These are phyloP conservation scores for Starmerella bacillaris DNA, from an alignment of 805 yeast species.

Conservation along the genomic window DNA sequence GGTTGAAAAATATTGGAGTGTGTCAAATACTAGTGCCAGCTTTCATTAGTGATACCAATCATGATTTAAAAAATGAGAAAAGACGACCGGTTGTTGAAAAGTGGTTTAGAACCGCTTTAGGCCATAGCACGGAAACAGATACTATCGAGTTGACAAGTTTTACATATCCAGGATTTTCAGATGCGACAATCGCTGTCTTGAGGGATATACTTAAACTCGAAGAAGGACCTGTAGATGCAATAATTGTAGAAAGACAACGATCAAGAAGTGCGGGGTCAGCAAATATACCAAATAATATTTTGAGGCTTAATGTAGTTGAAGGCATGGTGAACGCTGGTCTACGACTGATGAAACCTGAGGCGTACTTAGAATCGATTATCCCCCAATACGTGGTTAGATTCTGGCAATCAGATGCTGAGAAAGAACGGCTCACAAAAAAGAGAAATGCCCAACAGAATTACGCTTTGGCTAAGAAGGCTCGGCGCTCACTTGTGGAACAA, in stretches of 20 bases:
- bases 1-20: slow-evolving; percentile 21
- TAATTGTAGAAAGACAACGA: slow-evolving; percentile 41
- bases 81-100: slow-evolving; percentile 4
- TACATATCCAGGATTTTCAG: slow-evolving; percentile 19
- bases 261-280: slow-evolving; percentile 32
- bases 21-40: slow-evolving; percentile 12
- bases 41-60: slow-evolving; percentile 1
- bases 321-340: slow-evolving; percentile 28
- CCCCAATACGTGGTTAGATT: slow-evolving; percentile 17
- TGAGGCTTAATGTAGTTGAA: slow-evolving; percentile 38
- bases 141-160: too few relatives aligned
- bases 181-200: slow-evolving; percentile 14
- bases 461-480: slow-evolving; percentile 15
- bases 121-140: slow-evolving; percentile 7
- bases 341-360: slow-evolving; percentile 5
- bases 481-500: slow-evolving; percentile 11
- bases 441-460: slow-evolving; percentile 8
- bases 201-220: slow-evolving; percentile 1
- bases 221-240: slow-evolving; percentile 22
- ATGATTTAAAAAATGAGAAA: not conserved
- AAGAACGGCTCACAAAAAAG: not conserved
- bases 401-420: slow-evolving; percentile 13
- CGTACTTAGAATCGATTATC: slow-evolving; percentile 13
- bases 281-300: slow-evolving; percentile 32
- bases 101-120: slow-evolving; percentile 8